Conservation (phyloP, 306 rosid genomes). For the Psophocarpus tetragonolobus region DNA sequence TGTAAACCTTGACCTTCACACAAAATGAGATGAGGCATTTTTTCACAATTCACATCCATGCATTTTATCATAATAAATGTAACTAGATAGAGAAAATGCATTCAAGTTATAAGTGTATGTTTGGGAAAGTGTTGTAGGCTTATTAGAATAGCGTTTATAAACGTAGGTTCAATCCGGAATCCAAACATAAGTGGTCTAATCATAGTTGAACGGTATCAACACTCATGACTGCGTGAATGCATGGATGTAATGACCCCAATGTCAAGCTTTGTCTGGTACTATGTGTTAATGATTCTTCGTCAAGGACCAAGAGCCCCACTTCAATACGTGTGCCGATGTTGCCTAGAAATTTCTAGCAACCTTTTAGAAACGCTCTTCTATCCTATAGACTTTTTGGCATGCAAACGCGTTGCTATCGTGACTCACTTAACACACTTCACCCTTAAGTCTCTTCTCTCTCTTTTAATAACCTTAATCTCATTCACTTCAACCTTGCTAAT, state of each 20-base stretch:
- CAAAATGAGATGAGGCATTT: background rate
- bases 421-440: background rate
- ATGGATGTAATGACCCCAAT: background rate
- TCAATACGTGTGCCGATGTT: constrained; percentile 15
- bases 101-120: too few relatives aligned
- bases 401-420: constrained; percentile 28
- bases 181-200: background rate
- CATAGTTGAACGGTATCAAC: background rate
- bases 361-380: constrained; percentile 17
- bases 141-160: too few relatives aligned
- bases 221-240: background rate
- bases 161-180: too few relatives aligned
- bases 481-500: background rate
- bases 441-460: background rate
- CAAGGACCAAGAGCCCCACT: constrained; percentile 21
- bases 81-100: background rate
- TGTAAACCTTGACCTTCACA: constrained; percentile 9
- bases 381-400: constrained; percentile 11
- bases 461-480: background rate
- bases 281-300: background rate
- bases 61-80: background rate
- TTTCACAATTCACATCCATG: background rate
- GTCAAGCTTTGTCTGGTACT: constrained; percentile 17
- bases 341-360: constrained; percentile 38
- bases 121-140: too few relatives aligned